Conservation (phyloP, 495 filamentous ascomycete species). For the Cercophora scortea region DNA sequence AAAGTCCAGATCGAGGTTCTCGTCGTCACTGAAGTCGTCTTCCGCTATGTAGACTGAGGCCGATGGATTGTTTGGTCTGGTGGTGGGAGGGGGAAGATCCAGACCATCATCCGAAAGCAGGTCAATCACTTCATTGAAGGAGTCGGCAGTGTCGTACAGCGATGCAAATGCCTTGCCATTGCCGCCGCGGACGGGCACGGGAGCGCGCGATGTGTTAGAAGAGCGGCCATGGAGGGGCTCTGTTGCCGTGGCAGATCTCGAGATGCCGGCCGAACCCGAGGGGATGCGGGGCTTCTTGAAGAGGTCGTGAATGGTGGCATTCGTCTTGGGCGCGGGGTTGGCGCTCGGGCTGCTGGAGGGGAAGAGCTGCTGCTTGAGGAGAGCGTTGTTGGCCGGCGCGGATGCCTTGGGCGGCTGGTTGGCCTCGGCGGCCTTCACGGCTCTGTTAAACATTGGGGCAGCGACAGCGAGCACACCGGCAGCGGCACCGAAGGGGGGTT, state of each 20-base stretch:
- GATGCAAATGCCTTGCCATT: slow-evolving; percentile 25
- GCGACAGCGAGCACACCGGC: neutral
- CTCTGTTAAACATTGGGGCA: slow-evolving; percentile 15
- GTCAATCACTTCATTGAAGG: slow-evolving; percentile 32
- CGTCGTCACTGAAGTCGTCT: slow-evolving; percentile 64
- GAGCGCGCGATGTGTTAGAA: slow-evolving; percentile 1
- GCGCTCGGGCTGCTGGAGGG: slow-evolving; percentile 42
- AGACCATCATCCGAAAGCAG: slow-evolving; percentile 8
- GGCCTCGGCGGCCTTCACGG: slow-evolving; percentile 10
- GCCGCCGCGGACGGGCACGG: neutral
- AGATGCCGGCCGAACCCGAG: neutral
- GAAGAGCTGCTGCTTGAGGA: slow-evolving; percentile 38
- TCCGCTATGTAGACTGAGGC: slow-evolving; percentile 45
- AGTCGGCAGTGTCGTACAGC: slow-evolving; percentile 30
- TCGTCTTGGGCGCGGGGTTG: slow-evolving; percentile 22
- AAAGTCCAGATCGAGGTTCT: slow-evolving; percentile 56
- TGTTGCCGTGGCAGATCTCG: neutral
- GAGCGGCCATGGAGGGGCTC: slow-evolving; percentile 10
- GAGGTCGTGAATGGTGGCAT: slow-evolving; percentile 24
- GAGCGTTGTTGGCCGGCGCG: slow-evolving; percentile 8
- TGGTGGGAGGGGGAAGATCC: neutral
- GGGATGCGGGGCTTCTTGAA: slow-evolving; percentile 9
- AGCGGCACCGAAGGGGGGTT: neutral
- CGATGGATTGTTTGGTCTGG: neutral
- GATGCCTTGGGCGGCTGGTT: slow-evolving; percentile 5